Conservation (phyloP, 2,329 filamentous ascomycete genomes). For the Diaporthe velutina region DNA sequence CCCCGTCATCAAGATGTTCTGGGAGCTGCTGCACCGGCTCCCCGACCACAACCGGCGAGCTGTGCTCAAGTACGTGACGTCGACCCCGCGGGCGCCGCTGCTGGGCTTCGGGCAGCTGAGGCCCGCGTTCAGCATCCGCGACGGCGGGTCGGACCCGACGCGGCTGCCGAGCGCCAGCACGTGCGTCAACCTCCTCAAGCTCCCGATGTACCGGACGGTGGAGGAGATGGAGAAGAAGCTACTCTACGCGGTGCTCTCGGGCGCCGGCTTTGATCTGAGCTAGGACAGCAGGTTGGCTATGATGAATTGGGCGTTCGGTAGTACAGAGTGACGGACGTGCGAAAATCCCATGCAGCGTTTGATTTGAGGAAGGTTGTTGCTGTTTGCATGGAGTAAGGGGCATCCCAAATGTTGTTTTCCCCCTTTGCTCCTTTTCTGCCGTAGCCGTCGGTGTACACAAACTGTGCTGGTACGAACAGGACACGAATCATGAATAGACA, state of each 20-base stretch:
- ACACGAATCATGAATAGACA: neutral
- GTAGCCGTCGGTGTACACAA: neutral
- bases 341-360: no score
- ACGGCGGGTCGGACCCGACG: slow-evolving; percentile 81
- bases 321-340: no score
- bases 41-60: slow-evolving; percentile 83
- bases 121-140: slow-evolving; percentile 90
- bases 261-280: slow-evolving; percentile 91
- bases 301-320: neutral
- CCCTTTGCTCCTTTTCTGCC: neutral
- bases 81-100: slow-evolving; percentile 89
- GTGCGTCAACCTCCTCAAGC: slow-evolving; percentile 93
- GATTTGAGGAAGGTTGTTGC: neutral
- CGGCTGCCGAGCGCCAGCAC: slow-evolving; percentile 94
- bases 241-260: slow-evolving; percentile 89
- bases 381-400: slow-evolving; percentile 3
- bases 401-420: neutral
- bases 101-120: slow-evolving; percentile 89
- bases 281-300: slow-evolving; percentile 47
- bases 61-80: slow-evolving; percentile 95
- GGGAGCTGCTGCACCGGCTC: slow-evolving; percentile 86
- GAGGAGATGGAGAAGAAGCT: slow-evolving; percentile 80
- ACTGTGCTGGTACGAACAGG: neutral
- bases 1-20: slow-evolving; percentile 87
- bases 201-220: slow-evolving; percentile 83